These are phyloP conservation scores for Vicia villosa DNA, from an alignment of 306 rosid genomes.

Conservation along the genomic window DNA sequence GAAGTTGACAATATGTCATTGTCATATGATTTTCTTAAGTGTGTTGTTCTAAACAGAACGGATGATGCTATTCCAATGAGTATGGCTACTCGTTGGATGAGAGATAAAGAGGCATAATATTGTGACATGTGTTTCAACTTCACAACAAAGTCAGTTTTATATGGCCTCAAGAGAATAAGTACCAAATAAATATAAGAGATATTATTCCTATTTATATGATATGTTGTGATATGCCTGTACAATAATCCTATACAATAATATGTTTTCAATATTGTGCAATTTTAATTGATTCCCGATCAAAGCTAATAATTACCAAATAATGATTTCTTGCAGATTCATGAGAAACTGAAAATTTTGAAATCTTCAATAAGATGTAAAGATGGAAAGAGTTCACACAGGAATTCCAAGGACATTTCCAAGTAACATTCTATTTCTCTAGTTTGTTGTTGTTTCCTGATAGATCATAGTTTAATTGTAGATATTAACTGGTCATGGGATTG, in stretches of 20 bases:
- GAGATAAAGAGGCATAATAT: neutral
- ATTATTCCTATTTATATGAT: neutral
- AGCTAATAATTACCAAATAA: conserved; percentile 35
- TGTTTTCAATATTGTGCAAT: neutral
- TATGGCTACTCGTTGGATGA: conserved; percentile 2
- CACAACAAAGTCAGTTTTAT: neutral
- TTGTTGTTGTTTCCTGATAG: conserved; percentile 22
- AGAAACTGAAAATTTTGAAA: conserved; percentile 63
- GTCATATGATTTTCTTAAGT: neutral
- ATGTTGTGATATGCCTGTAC: neutral
- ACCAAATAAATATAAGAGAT: neutral
- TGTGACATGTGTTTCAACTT: neutral
- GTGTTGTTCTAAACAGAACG: neutral
- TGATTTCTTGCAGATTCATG: conserved; percentile 60
- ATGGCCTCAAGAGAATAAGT: neutral
- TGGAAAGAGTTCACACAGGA: conserved; percentile 53
- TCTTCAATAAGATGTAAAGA: conserved; percentile 52
- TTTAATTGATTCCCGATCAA: conserved; percentile 4
- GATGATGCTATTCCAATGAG: conserved; percentile 2
- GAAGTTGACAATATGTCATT: neutral
- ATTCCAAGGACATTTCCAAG: conserved; percentile 56
- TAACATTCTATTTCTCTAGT: conserved; percentile 40
- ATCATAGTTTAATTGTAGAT: conserved; percentile 20
- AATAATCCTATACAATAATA: neutral
- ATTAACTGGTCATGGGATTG: conserved; percentile 13